Evolutionary conservation across 495 filamentous ascomycete species (phyloP).

Genomic region (Lophiostoma macrostomum): DNA sequence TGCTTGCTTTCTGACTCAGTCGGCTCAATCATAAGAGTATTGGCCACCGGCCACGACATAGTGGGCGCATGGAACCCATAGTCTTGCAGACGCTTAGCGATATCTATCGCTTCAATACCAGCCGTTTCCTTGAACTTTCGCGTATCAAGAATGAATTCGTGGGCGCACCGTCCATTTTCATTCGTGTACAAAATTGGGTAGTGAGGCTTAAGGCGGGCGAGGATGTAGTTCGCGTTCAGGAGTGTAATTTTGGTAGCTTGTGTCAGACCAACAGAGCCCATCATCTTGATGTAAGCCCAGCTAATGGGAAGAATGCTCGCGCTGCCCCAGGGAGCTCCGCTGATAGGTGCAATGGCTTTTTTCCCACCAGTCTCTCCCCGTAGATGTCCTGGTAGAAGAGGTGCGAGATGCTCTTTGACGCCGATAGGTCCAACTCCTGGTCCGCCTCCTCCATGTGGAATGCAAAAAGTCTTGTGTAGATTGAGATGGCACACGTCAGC

Average conservation of each 20-base stretch:
- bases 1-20: slow-evolving; percentile 92
- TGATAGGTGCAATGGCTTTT: slow-evolving; percentile 67
- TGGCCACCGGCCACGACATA: slow-evolving; percentile 96
- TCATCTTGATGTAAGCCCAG: slow-evolving; percentile 97
- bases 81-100: slow-evolving; percentile 96
- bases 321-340: slow-evolving; percentile 84
- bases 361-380: slow-evolving; percentile 62
- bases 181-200: slow-evolving; percentile 95
- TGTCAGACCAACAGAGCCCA: slow-evolving; percentile 88
- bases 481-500: slow-evolving; percentile 98
- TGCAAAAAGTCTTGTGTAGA: slow-evolving; percentile 99
- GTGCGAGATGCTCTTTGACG: slow-evolving; percentile 75
- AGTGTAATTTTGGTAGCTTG: slow-evolving; percentile 92
- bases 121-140: slow-evolving; percentile 79
- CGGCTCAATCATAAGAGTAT: slow-evolving; percentile 98
- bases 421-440: slow-evolving; percentile 95
- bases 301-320: slow-evolving; percentile 94
- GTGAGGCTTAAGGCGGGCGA: slow-evolving; percentile 82
- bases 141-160: slow-evolving; percentile 97
- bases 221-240: slow-evolving; percentile 97
- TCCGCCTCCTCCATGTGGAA: slow-evolving; percentile 94
- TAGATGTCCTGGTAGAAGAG: slow-evolving; percentile 76
- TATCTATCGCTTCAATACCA: slow-evolving; percentile 91
- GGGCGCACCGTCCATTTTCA: slow-evolving; percentile 79
- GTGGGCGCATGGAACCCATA: slow-evolving; percentile 98